phyloP scores from a whole-genome alignment of 1,284 basidiomycete species.

The Cutaneotrichosporon arboriforme region DNA sequence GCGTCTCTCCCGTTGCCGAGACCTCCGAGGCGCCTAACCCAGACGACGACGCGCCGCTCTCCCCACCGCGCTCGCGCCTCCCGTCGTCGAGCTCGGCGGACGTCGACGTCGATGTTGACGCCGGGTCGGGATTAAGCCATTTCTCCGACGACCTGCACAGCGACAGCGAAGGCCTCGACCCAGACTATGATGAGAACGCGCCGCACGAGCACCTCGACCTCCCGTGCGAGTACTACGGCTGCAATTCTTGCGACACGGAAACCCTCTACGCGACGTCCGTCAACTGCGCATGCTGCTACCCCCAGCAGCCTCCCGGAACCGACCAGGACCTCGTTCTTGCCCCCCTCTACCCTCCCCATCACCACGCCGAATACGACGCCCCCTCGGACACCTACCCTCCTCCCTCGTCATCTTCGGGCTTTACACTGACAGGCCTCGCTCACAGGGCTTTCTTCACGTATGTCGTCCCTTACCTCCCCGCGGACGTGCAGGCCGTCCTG shows the following conservation, averaged over 20 bases:
- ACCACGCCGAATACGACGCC: background rate
- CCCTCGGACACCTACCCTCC: background rate
- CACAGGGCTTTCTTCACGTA: conserved; percentile 17
- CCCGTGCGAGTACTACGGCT: conserved; percentile 3
- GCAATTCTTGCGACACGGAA: background rate
- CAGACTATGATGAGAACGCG: background rate
- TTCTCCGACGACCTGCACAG: background rate
- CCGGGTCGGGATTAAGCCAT: no score
- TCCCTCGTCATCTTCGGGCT: background rate
- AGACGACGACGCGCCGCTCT: background rate
- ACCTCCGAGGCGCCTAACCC: background rate
- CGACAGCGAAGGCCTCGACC: background rate
- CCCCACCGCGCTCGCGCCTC: background rate
- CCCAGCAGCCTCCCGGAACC: background rate
- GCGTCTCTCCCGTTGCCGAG: background rate
- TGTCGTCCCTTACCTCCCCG: conserved; percentile 30
- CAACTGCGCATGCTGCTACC: background rate
- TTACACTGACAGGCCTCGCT: conserved; percentile 11
- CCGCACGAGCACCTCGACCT: background rate
- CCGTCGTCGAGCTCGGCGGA: background rate
- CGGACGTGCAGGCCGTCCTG: conserved; percentile 26
- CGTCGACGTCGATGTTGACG: no score
- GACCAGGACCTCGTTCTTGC: background rate
- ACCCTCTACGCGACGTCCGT: background rate
- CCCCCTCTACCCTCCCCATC: background rate